phyloP scores from a whole-genome alignment of 148 eudicot genomes.

The Camellia sinensis region DNA sequence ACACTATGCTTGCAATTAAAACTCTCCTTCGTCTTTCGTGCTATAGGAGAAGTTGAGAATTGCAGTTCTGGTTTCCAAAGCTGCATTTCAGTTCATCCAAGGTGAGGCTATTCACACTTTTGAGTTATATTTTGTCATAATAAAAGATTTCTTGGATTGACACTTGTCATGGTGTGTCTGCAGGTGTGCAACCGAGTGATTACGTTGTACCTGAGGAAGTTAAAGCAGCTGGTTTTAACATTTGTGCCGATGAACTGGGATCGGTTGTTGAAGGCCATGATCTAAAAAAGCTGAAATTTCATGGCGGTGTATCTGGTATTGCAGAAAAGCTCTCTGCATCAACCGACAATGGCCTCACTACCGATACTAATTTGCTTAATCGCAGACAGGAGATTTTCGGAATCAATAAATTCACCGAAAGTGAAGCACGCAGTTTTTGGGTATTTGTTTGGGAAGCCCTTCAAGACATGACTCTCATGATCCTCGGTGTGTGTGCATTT shows the following conservation, averaged over 20 bases:
- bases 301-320: conserved; percentile 65
- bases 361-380: conserved; percentile 31
- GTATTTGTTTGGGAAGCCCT: conserved; percentile 94
- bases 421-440: conserved; percentile 68
- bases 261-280: conserved; percentile 82
- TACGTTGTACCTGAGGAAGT: conserved; percentile 73
- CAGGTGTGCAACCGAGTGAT: conserved; percentile 70
- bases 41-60: conserved; percentile 61
- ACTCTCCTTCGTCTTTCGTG: conserved; percentile 5
- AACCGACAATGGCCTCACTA: conserved; percentile 47
- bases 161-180: conserved; percentile 3
- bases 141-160: not conserved
- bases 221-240: conserved; percentile 71
- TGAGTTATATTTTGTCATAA: not conserved
- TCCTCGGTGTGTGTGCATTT: conserved; percentile 86
- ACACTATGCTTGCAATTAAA: not conserved
- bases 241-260: conserved; percentile 83
- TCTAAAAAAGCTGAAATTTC: conserved; percentile 62
- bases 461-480: conserved; percentile 98
- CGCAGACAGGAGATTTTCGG: conserved; percentile 64
- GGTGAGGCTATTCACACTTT: conserved; percentile 30
- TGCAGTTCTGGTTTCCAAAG: conserved; percentile 69
- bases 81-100: conserved; percentile 62
- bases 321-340: conserved; percentile 74
- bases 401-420: conserved; percentile 77